A percentile compares a stretch with the other conserved stretches of the same genome.
phyloP scores from a whole-genome alignment of 495 filamentous ascomycete genomes.

The Parathielavia appendiculata region DNA sequence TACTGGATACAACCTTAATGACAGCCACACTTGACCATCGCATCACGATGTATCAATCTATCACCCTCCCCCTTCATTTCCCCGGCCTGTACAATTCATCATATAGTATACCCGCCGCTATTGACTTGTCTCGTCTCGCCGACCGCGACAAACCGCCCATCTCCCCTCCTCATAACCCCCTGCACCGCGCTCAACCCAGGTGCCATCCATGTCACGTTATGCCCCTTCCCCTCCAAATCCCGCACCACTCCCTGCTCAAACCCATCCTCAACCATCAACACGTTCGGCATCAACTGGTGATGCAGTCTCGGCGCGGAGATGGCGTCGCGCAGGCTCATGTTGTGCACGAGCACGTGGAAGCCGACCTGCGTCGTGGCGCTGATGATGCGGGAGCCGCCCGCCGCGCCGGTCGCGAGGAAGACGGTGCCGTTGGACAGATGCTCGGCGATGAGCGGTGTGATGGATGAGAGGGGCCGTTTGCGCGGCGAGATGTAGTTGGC shows the following conservation, averaged over 20 bases:
- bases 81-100: slow-evolving; percentile 1
- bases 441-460: slow-evolving; percentile 72
- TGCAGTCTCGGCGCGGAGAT: slow-evolving; percentile 67
- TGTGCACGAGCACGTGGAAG: slow-evolving; percentile 64
- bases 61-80: background rate
- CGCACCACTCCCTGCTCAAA: slow-evolving; percentile 63
- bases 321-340: slow-evolving; percentile 53
- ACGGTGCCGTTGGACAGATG: slow-evolving; percentile 55
- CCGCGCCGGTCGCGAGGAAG: slow-evolving; percentile 67
- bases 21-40: too few relatives aligned
- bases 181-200: slow-evolving; percentile 66
- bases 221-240: slow-evolving; percentile 57
- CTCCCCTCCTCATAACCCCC: slow-evolving; percentile 56
- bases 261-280: slow-evolving; percentile 62
- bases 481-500: slow-evolving; percentile 76
- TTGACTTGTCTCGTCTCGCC: slow-evolving; percentile 71
- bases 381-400: slow-evolving; percentile 86
- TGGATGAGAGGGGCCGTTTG: slow-evolving; percentile 77
- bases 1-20: too few relatives aligned
- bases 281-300: slow-evolving; percentile 74
- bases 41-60: background rate
- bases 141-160: slow-evolving; percentile 59
- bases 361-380: slow-evolving; percentile 74
- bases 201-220: slow-evolving; percentile 70
- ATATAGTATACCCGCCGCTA: slow-evolving; percentile 67